Evolutionary conservation across 1,284 basidiomycete genomes (phyloP).

Genomic region (Austroboletus novae-zelandiae): DNA sequence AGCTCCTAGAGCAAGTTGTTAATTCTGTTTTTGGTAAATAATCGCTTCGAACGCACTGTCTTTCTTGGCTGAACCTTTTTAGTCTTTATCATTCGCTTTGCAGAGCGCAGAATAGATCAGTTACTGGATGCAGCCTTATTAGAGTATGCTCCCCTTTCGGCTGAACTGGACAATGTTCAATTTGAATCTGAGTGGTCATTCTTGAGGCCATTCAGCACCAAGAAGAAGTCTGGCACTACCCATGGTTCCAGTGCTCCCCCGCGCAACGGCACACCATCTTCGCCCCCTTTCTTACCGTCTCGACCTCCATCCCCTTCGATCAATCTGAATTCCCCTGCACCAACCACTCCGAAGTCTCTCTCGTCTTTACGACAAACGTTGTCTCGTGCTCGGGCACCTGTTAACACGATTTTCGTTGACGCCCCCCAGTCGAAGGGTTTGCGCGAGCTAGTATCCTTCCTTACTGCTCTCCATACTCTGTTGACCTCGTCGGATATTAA

Average conservation of each 20-base stretch:
- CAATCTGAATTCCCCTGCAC: constrained; percentile 35
- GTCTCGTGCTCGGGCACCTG: constrained; percentile 45
- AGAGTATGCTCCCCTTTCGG: constrained; percentile 79
- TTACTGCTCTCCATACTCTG: constrained; percentile 86
- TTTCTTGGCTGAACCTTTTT: constrained; percentile 8
- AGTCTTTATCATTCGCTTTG: constrained; percentile 95
- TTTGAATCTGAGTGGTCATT: constrained; percentile 98
- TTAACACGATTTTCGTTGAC: constrained; percentile 54
- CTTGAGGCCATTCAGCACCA: constrained; percentile 70
- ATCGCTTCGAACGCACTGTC: constrained; percentile 1
- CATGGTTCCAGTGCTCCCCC: constrained; percentile 33
- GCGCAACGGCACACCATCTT: constrained; percentile 36
- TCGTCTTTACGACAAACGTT: constrained; percentile 65
- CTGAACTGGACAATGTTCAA: constrained; percentile 78
- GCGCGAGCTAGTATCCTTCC: constrained; percentile 71
- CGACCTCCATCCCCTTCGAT: constrained; percentile 50
- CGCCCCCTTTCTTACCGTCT: constrained; percentile 41
- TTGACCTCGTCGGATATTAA: constrained; percentile 90
- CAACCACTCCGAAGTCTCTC: constrained; percentile 50
- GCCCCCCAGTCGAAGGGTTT: constrained; percentile 51
- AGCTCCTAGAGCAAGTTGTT: constrained; percentile 82
- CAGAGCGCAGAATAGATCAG: constrained; percentile 86
- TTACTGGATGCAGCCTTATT: constrained; percentile 83
- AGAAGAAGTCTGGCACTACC: constrained; percentile 55
- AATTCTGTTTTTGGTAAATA: constrained; percentile 88